These are phyloP conservation scores for Fagopyrum homotropicum DNA, from an alignment of 148 eudicot genomes.

Conservation along the genomic window DNA sequence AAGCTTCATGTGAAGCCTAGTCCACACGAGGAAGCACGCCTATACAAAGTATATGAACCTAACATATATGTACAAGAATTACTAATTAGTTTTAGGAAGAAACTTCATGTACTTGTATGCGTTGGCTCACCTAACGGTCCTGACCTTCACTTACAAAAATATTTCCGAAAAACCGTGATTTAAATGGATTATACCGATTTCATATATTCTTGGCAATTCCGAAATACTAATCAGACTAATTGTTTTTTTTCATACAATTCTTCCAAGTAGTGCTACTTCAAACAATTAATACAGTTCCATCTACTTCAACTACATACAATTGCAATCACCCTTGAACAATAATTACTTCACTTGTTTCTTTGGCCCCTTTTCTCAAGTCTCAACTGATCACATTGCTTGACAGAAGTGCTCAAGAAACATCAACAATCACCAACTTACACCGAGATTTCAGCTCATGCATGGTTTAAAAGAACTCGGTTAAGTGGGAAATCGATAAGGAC, in stretches of 20 bases:
- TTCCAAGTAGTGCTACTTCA: not conserved
- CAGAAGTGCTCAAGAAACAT: not conserved
- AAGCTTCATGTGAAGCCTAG: no score
- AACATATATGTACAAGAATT: no score
- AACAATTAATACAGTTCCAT: not conserved
- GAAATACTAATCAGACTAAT: not conserved
- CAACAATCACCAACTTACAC: not conserved
- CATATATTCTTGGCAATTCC: not conserved
- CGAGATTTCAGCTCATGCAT: not conserved
- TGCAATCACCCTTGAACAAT: not conserved
- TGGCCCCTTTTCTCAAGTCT: not conserved
- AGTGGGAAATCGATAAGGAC: slow-evolving; percentile 70
- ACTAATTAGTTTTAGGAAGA: no score
- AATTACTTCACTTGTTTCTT: not conserved
- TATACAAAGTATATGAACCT: no score
- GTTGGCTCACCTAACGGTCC: no score
- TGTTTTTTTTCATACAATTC: not conserved
- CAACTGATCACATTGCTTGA: not conserved
- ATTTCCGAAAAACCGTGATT: no score
- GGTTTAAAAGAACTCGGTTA: slow-evolving; percentile 1
- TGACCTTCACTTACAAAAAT: no score
- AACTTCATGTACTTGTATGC: no score
- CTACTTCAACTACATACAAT: not conserved
- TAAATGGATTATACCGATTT: no score
- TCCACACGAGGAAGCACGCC: no score